phyloP scores from a whole-genome alignment of 164 flowering plant species.

The Euptelea pleiosperma region DNA sequence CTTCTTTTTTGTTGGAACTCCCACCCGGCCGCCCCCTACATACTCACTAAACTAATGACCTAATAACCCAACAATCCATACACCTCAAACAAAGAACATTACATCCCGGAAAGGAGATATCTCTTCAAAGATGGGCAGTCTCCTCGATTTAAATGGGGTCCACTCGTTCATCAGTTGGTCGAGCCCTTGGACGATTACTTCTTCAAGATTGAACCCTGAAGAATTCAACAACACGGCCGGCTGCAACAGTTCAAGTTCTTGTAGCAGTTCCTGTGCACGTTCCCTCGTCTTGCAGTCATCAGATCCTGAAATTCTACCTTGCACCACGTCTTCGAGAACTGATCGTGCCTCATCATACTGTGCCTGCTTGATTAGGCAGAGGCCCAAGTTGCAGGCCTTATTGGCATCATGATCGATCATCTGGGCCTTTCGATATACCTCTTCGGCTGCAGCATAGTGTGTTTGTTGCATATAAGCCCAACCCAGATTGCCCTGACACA shows the following conservation, averaged over 20 bases:
- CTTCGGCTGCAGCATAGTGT: constrained; percentile 73
- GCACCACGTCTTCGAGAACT: constrained; percentile 50
- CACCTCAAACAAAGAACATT: no score
- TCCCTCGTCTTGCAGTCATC: constrained; percentile 45
- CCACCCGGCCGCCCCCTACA: no score
- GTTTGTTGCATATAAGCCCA: constrained; percentile 94
- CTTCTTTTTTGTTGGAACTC: no score
- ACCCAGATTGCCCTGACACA: constrained; percentile 77
- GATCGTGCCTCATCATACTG: constrained; percentile 46
- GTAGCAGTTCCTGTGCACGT: constrained; percentile 57
- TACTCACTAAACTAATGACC: no score
- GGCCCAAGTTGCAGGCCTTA: constrained; percentile 74
- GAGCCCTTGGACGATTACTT: constrained; percentile 52
- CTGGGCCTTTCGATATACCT: constrained; percentile 75
- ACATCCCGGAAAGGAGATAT: constrained; percentile 62
- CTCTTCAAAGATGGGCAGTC: constrained; percentile 89
- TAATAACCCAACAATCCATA: no score
- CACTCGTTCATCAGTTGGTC: constrained; percentile 55
- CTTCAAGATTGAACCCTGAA: constrained; percentile 34
- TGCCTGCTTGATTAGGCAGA: constrained; percentile 58
- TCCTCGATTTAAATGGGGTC: constrained; percentile 45
- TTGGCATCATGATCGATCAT: constrained; percentile 77
- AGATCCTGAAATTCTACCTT: constrained; percentile 46
- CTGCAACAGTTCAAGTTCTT: constrained; percentile 38
- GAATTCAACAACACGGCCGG: not conserved